Evolutionary conservation across 2,329 filamentous ascomycete genomes (phyloP), one percentile per base, ranked within the genome.

Genomic region (Fusarium buxicola): DNA sequence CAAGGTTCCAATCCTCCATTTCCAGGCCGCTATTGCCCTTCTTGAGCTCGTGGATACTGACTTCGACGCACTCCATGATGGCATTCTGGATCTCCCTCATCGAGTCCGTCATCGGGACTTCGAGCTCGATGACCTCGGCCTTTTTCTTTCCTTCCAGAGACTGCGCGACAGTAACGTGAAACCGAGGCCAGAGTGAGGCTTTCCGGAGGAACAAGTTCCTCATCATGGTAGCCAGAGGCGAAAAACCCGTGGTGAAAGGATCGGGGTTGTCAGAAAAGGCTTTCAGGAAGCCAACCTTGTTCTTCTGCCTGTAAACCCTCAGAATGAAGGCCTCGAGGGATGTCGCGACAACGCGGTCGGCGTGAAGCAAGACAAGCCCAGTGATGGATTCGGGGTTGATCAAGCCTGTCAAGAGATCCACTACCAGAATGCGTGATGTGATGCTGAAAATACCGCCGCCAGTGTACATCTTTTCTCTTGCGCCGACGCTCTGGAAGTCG

Each of bases 1-100:
- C 94, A 15, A 97, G 82, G 45, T 92, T 97, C 94, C 94, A 98
- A 72, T 97, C 94, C 58, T 96, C 94, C 88, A 98, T 94, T 68
- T 98, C 94, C 7, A 99, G 81, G 3, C 93, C 94, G 1, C 88
- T 85, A 72, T 97, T 98, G 15, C 88, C 86, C 78, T 96, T 98
- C 74, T 94, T 96, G 38, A 99, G 84, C 77, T 99, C 95, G 52
- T 91, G 88, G 65, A 99, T 95, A 73, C 93, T 97, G 67, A 92
- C 89, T 76, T 98, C 94, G 15, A 99, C 94, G 73, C 95, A 99
- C 74, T 98, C 94, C 77, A 99, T 86, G 58, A 98, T 90, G 24
- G 95, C 94, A 63, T 92, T 94, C 73, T 99, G 95, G 35, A 99
- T 97, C 36, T 93, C 89, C 58, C 86, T 86, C 95, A 99, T 99